Evolutionary conservation across 352 stramenopile genomes (phyloP), one percentile per base, ranked within the genome.

Genomic region (Aphanomyces euteiches): DNA sequence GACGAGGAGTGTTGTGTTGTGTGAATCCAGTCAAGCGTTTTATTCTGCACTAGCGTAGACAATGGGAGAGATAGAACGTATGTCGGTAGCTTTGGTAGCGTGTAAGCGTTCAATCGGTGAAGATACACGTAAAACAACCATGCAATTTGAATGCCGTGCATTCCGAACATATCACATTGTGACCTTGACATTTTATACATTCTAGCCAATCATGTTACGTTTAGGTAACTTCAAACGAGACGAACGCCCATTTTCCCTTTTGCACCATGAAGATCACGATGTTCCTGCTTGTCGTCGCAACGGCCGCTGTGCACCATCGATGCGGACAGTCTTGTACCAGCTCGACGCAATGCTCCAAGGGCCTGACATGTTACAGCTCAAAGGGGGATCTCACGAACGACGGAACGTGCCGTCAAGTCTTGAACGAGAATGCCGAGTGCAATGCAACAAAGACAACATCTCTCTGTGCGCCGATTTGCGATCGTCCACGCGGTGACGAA

Each of bases 401-500:
- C 50, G 50, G 50, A 17, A 58, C 50, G 50, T 58, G 50, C 50
- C 50, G 50, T 28, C 15, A 37, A 7, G 17, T 58, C 15, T 36
- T 58, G 50, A 28, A 1, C 7, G 7, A 8, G 50, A 58, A 58
- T 36, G 2, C 50, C 7, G 36, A 19, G 7, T 58, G 50, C 50
- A 28, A 58, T 36, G 17, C 7, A 19, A 19, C 21, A 28, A 8
- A 2, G 7, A 36, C 50, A 28, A 28, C 7, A 1, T 58, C 17
- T 19, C 7, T 7, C 50, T 19, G 17, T 12, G 21, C 13, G 45
- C 45, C 7, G 7, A 58, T 58, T 8, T 58, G 15, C 50, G 50
- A 58, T 28, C 7, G 50, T 36, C 50, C 50, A 58, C 50, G 50
- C 15, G 50, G 50, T 19, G 50, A 58, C 50, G 50, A 17, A 12